Percentiles rank a stretch among this genome's conserved stretches.
Evolutionary conservation across 768 basidiomycete genomes (phyloP).

Genomic region (Agaricus subrufescens): DNA sequence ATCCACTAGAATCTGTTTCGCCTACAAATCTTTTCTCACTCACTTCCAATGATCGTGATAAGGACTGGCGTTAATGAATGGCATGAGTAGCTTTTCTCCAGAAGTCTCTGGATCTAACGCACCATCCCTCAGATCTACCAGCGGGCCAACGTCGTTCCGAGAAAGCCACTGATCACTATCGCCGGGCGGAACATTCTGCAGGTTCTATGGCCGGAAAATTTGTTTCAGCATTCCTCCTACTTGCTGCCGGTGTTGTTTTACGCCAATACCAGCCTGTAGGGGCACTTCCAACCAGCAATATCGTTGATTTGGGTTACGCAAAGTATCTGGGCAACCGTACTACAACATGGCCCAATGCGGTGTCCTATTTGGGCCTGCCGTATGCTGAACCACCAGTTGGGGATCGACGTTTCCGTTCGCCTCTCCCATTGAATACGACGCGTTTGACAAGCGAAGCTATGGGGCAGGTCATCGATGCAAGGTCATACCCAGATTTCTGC

Average conservation of each 20-base stretch:
- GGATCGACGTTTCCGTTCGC: constrained; percentile 45
- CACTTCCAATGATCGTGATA: no score
- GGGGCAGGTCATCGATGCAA: constrained; percentile 44
- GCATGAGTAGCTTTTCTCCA: no score
- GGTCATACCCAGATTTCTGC: constrained; percentile 51
- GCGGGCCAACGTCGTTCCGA: neutral
- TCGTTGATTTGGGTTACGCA: constrained; percentile 57
- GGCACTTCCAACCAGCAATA: constrained; percentile 7
- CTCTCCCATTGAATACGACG: constrained; percentile 45
- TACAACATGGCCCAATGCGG: constrained; percentile 36
- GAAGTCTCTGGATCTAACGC: no score
- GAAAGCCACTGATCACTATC: neutral
- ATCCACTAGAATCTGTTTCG: neutral
- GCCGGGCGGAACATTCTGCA: neutral
- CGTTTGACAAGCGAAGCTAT: constrained; percentile 31
- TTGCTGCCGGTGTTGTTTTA: neutral
- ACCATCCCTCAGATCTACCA: neutral
- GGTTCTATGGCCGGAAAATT: neutral
- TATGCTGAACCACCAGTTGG: constrained; percentile 58
- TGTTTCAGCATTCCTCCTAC: constrained; percentile 1
- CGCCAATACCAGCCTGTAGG: neutral
- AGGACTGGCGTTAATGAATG: no score
- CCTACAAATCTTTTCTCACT: no score
- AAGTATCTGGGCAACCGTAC: constrained; percentile 51
- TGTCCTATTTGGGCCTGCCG: constrained; percentile 55